Evolutionary conservation across 2,329 filamentous ascomycete genomes (phyloP).

Genomic region (Cadophora sp.): DNA sequence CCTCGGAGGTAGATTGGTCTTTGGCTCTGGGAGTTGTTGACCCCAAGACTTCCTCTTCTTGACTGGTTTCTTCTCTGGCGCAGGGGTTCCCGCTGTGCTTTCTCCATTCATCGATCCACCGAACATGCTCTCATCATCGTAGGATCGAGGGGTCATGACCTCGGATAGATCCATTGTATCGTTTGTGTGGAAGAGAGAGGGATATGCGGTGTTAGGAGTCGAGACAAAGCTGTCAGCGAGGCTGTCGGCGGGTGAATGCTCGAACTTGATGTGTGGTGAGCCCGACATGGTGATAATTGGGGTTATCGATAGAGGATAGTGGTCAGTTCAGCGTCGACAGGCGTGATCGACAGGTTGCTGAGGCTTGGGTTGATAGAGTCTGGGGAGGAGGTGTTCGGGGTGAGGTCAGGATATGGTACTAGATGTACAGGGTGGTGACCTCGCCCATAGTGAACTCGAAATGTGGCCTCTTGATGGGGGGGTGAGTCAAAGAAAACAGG

Average conservation of each 20-base stretch:
- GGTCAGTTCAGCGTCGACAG: background rate
- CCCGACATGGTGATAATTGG: conserved; percentile 31
- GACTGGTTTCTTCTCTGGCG: conserved; percentile 70
- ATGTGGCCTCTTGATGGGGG: conserved; percentile 14
- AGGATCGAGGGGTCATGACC: conserved; percentile 45
- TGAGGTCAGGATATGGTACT: conserved; percentile 18
- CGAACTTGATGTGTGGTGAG: conserved; percentile 44
- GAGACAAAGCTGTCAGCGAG: conserved; percentile 45
- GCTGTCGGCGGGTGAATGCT: conserved; percentile 44
- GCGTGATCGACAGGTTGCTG: background rate
- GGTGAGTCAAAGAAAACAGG: conserved; percentile 23
- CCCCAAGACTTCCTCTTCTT: conserved; percentile 99
- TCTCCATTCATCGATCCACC: conserved; percentile 37
- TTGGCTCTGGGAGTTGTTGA: conserved; percentile 93
- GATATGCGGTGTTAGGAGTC: conserved; percentile 43
- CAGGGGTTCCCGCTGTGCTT: conserved; percentile 40
- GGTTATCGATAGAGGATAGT: background rate
- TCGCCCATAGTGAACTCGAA: conserved; percentile 21
- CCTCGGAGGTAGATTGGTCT: conserved; percentile 94
- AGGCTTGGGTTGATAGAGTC: background rate
- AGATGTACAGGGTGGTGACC: conserved; percentile 22
- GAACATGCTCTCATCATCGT: conserved; percentile 45
- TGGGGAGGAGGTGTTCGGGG: conserved; percentile 1
- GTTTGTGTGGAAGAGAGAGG: conserved; percentile 41
- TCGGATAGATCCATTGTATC: conserved; percentile 40